These are phyloP conservation scores for Talaromyces rugulosus DNA, from an alignment of 2,329 filamentous ascomycete genomes.

Conservation along the genomic window DNA sequence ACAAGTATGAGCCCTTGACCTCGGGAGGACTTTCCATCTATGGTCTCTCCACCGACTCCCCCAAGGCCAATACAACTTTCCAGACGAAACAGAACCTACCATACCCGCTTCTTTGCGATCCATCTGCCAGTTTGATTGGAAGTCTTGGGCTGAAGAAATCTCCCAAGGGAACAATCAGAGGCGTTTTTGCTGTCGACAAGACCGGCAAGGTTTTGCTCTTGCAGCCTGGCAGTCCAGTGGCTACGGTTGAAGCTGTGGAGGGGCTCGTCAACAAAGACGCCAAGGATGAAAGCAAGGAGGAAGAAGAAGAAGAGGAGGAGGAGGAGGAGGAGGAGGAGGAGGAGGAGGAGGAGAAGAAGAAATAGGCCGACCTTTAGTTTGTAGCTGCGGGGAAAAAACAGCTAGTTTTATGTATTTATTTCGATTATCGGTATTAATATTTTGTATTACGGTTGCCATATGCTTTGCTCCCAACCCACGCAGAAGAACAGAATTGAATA, in stretches of 20 bases:
- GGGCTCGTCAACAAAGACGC: slow-evolving; percentile 54
- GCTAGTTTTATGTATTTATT: not conserved
- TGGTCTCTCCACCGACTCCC: slow-evolving; percentile 80
- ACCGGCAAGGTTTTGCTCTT: slow-evolving; percentile 72
- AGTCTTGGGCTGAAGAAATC: slow-evolving; percentile 88
- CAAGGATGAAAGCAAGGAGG: slow-evolving; percentile 3
- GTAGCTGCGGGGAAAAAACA: not conserved
- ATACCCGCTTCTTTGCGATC: slow-evolving; percentile 85
- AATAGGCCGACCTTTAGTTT: not conserved
- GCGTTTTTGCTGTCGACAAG: slow-evolving; percentile 85
- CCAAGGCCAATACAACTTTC: slow-evolving; percentile 90
- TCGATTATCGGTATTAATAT: not conserved
- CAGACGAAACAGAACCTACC: slow-evolving; percentile 85
- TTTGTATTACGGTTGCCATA: not conserved
- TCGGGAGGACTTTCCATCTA: slow-evolving; percentile 79
- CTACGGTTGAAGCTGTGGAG: slow-evolving; percentile 72
- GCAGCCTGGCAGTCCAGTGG: slow-evolving; percentile 70
- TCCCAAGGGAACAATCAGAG: slow-evolving; percentile 74
- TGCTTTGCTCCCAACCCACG: not conserved
- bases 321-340: not conserved
- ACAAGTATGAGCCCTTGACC: slow-evolving; percentile 72
- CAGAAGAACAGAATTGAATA: not conserved
- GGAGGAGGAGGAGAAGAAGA: not conserved
- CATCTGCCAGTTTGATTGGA: slow-evolving; percentile 65
- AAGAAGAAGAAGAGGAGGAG: too few relatives aligned